These are phyloP conservation scores for Leishmania lainsoni DNA, from an alignment of 208 protist species.

Conservation along the genomic window DNA sequence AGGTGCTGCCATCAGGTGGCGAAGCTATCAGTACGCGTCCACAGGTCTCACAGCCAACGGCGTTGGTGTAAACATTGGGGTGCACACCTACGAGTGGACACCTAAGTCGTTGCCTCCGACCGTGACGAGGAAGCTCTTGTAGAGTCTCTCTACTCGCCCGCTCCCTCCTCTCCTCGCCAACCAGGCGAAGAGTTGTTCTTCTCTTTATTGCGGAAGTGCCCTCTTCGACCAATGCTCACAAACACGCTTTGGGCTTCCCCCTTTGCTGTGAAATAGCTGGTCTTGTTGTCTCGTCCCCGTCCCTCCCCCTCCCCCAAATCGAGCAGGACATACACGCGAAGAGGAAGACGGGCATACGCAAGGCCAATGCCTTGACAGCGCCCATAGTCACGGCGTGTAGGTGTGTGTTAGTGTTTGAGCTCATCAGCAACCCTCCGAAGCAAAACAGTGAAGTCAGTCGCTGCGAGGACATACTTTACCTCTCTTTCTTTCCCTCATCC, in stretches of 20 bases:
- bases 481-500: not conserved
- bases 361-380: not conserved
- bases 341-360: not conserved
- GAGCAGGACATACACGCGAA: not conserved
- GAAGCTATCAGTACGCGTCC: not conserved
- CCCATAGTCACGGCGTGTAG: no score
- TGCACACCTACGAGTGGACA: not conserved
- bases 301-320: not conserved
- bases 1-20: not conserved
- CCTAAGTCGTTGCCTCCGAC: not conserved
- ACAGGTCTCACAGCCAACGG: not conserved
- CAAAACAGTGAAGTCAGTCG: no score
- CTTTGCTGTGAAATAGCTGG: no score
- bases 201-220: no score
- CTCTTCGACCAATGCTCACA: no score
- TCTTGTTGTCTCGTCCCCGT: no score
- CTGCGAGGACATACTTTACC: not conserved
- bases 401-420: not conserved
- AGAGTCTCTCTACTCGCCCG: not conserved
- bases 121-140: not conserved
- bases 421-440: no score
- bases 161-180: no score
- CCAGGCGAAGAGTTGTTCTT: no score
- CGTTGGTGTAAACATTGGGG: not conserved
- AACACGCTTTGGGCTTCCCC: no score